A percentile compares a stretch with the other conserved stretches of the same genome.
These are phyloP conservation scores for Endothia cerciana DNA, from an alignment of 2,329 filamentous ascomycete species.

Conservation along the genomic window DNA sequence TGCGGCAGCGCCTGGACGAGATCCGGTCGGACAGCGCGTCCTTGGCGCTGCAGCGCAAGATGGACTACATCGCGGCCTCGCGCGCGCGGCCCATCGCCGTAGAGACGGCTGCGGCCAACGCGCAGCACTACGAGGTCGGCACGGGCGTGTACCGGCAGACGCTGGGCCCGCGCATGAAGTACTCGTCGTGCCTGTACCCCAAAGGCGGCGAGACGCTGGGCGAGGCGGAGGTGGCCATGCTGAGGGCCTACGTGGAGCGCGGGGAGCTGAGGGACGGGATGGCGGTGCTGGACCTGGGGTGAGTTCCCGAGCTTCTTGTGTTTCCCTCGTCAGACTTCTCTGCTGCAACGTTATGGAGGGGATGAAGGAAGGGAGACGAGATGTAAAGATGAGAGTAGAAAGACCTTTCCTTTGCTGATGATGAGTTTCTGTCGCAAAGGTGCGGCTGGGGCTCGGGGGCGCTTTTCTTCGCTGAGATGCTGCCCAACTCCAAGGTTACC, in stretches of 20 bases:
- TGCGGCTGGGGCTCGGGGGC: slow-evolving; percentile 72
- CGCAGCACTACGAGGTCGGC: slow-evolving; percentile 74
- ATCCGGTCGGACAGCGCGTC: slow-evolving; percentile 59
- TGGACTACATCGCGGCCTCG: slow-evolving; percentile 64
- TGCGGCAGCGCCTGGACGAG: slow-evolving; percentile 60
- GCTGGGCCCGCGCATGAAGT: slow-evolving; percentile 73
- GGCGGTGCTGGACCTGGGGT: slow-evolving; percentile 66
- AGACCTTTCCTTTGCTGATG: background rate
- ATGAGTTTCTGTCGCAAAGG: slow-evolving; percentile 39
- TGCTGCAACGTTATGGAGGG: no score
- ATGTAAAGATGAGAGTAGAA: background rate
- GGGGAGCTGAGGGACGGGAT: slow-evolving; percentile 63
- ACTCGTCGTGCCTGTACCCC: slow-evolving; percentile 68
- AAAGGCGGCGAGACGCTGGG: slow-evolving; percentile 65
- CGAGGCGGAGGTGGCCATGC: slow-evolving; percentile 69
- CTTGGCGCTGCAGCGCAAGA: slow-evolving; percentile 61
- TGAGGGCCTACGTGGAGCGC: slow-evolving; percentile 64
- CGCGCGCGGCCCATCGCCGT: slow-evolving; percentile 68
- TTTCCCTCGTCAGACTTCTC: background rate
- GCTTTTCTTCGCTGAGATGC: slow-evolving; percentile 66
- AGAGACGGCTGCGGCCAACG: slow-evolving; percentile 66
- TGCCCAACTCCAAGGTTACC: slow-evolving; percentile 64
- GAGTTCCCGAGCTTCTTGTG: slow-evolving; percentile 30
- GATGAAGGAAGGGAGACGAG: no score
- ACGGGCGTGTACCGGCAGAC: slow-evolving; percentile 64